Conservation (phyloP, 371 early-diverging fungal genomes). For the Mortierella sp. region DNA sequence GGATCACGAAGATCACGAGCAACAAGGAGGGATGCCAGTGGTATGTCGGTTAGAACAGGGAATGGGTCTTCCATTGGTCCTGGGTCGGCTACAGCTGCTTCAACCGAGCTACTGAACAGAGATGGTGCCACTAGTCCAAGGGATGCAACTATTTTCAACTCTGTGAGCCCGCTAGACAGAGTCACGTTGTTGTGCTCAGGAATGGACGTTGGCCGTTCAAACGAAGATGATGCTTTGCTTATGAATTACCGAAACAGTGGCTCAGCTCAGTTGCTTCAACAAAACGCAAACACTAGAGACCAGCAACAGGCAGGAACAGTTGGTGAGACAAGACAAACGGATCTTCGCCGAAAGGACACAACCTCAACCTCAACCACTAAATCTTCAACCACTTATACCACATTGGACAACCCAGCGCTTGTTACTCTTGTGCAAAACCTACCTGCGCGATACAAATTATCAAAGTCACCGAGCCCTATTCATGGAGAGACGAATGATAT, state of each 20-base stretch:
- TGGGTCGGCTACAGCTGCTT: slow-evolving; percentile 30
- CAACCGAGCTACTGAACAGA: slow-evolving; percentile 25
- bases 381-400: slow-evolving; percentile 46
- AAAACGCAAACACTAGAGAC: not conserved
- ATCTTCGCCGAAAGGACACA: slow-evolving; percentile 45
- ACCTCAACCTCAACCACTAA: slow-evolving; percentile 55
- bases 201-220: slow-evolving; percentile 21
- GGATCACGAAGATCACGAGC: slow-evolving; percentile 4
- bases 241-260: slow-evolving; percentile 10
- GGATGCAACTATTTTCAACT: slow-evolving; percentile 44
- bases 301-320: not conserved
- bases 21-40: slow-evolving; percentile 29
- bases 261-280: slow-evolving; percentile 1
- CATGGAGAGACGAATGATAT: slow-evolving; percentile 45
- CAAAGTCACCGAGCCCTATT: slow-evolving; percentile 46
- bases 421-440: slow-evolving; percentile 36
- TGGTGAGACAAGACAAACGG: not conserved
- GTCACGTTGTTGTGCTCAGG: slow-evolving; percentile 47
- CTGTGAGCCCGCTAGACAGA: slow-evolving; percentile 50
- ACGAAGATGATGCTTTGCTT: slow-evolving; percentile 19
- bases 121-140: slow-evolving; percentile 33
- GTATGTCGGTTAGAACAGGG: slow-evolving; percentile 35
- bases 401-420: slow-evolving; percentile 46
- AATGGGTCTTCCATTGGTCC: slow-evolving; percentile 48
- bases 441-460: slow-evolving; percentile 42